Evolutionary conservation across 345 rosid genomes (phyloP).

Genomic region (Excoecaria cochinchinensis): DNA sequence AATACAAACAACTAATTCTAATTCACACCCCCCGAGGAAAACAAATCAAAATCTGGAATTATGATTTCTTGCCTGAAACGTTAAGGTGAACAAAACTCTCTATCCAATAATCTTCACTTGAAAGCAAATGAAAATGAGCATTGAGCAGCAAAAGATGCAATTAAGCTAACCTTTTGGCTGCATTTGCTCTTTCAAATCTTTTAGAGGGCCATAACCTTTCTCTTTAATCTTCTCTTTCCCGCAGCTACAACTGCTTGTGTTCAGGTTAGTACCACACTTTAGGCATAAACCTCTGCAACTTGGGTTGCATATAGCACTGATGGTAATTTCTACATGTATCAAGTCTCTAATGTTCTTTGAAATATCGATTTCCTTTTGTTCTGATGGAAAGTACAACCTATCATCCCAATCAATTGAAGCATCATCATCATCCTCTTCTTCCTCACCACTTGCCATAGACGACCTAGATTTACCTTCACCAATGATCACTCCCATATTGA

Average conservation of each 20-base stretch:
- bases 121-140: background rate
- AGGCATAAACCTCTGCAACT: slow-evolving; percentile 79
- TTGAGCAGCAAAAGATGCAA: background rate
- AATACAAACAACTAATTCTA: no score
- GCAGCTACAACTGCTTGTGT: slow-evolving; percentile 61
- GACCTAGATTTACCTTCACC: slow-evolving; percentile 36
- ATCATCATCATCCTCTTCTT: slow-evolving; percentile 50
- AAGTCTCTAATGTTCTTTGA: slow-evolving; percentile 79
- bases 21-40: no score
- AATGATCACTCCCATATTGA: slow-evolving; percentile 49
- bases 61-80: no score
- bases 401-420: slow-evolving; percentile 77
- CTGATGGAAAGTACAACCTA: slow-evolving; percentile 62
- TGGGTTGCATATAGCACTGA: slow-evolving; percentile 61
- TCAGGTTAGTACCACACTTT: slow-evolving; percentile 72
- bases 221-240: slow-evolving; percentile 39
- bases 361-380: slow-evolving; percentile 70
- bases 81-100: no score
- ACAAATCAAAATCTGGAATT: no score
- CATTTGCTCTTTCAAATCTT: slow-evolving; percentile 65
- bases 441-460: slow-evolving; percentile 15
- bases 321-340: slow-evolving; percentile 75
- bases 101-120: background rate
- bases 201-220: slow-evolving; percentile 63
- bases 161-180: slow-evolving; percentile 33